Evolutionary conservation across 208 protist genomes (phyloP).

Genomic region (Leishmania martiniquensis): DNA sequence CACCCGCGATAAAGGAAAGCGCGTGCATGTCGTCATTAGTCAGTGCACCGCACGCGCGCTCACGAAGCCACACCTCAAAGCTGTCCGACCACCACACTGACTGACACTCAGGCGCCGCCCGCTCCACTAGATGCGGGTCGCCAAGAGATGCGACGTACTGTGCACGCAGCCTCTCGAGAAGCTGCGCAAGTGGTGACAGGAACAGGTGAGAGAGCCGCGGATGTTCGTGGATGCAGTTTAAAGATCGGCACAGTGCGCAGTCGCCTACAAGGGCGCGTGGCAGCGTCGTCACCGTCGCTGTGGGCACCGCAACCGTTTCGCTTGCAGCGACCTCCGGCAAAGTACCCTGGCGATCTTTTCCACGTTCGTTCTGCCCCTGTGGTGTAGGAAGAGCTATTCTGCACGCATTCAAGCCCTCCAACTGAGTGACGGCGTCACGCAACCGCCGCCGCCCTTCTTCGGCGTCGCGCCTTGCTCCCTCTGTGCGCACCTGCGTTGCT

Average conservation of each 20-base stretch:
- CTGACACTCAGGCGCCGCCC: not conserved
- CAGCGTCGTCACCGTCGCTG: not conserved
- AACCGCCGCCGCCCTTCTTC: not conserved
- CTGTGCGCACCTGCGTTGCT: not conserved
- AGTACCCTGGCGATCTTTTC: not conserved
- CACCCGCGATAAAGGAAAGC: not conserved
- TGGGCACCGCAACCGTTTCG: not conserved
- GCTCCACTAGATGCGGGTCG: not conserved
- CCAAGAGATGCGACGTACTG: not conserved
- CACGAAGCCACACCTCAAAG: constrained; percentile 6
- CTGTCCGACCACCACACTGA: not conserved
- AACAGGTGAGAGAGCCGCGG: constrained; percentile 1
- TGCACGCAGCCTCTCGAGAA: not conserved
- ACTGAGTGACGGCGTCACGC: not conserved
- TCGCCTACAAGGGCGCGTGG: not conserved
- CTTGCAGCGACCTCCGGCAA: not conserved
- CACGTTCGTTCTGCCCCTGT: too few species aligned
- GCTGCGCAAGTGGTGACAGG: not conserved
- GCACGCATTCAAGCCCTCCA: not conserved
- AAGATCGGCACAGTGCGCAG: not conserved
- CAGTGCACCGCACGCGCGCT: not conserved
- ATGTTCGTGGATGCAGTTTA: not conserved
- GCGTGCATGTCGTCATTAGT: not conserved
- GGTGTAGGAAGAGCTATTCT: not conserved
- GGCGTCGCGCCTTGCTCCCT: constrained; percentile 2